Evolutionary conservation across 306 rosid genomes (phyloP).

Genomic region (Cicer judaicum): DNA sequence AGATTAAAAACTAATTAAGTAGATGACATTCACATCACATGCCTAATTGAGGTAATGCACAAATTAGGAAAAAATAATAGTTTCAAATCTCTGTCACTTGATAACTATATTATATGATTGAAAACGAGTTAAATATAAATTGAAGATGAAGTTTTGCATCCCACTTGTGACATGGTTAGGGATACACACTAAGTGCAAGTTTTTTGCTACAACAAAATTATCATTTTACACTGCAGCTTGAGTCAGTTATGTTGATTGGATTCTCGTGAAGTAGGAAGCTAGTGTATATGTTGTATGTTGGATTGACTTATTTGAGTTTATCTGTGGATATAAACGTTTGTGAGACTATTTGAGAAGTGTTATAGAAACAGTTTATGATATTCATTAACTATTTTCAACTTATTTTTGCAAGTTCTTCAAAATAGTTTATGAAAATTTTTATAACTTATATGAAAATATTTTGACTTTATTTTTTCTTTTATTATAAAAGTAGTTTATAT

Average conservation of each 20-base stretch:
- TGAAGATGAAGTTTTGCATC: constrained; percentile 28
- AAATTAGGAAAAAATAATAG: neutral
- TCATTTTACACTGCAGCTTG: constrained; percentile 11
- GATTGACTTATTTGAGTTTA: neutral
- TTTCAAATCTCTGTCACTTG: neutral
- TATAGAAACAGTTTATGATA: no score
- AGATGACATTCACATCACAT: neutral
- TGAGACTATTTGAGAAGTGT: no score
- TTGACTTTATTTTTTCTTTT: no score
- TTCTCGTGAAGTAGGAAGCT: constrained; percentile 15
- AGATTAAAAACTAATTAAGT: constrained; percentile 24
- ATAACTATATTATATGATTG: neutral
- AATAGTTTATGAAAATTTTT: no score
- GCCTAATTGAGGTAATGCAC: constrained; percentile 3
- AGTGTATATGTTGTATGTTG: constrained; percentile 5
- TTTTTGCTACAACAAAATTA: constrained; percentile 11
- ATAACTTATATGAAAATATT: no score
- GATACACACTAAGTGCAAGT: no score
- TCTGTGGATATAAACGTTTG: no score
- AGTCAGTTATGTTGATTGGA: constrained; percentile 3
- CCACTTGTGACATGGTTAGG: neutral
- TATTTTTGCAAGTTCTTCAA: no score
- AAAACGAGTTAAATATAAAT: constrained; percentile 31
- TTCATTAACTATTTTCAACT: no score
- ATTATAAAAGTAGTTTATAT: no score